Base-by-base conservation (phyloP, 352 stramenopile species). In the Phytophthora pistaciae region DNA sequence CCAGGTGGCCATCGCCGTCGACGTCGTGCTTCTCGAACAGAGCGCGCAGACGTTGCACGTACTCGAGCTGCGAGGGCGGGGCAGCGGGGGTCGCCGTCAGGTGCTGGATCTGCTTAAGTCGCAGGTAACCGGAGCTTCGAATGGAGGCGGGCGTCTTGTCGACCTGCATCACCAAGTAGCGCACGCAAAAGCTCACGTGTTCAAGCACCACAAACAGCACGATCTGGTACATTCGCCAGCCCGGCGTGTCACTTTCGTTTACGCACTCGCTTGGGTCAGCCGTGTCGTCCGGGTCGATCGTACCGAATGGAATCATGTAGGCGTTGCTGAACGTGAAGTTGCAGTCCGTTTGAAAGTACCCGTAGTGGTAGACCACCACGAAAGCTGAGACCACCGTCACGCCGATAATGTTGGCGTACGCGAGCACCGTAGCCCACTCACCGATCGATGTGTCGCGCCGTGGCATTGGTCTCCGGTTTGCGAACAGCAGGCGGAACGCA, bases 361-460 rank as follows among this genome's bases (percentile, higher is more conserved):
- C 87, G 64, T 85, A 93, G 66, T 96, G 90, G 61, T 96, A 96
- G n/a, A 89, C 82, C 1, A 94, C 85, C 8, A 95, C 88, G 27
- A 96, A 91, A 16, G 79, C 86, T 56, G 83, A 91, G 20, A 95
- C 88, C 0, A 94, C 90, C 4, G 88, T 95, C 42, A 96, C 87
- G 9, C 86, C 87, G 25, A 96, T 91, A 58, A 95, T 94, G 64
- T 95, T 96, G 25, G 90, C 90, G 61, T 96, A 96, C 23, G 82
- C 88, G 5, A 96, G 77, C 48, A 95, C 88, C 0, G 90, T 96
- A 5, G 82, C 78, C 90, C 90, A 96, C 67, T 95, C 88, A 11
- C 90, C 90, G 23, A 96, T 96, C 1, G 77, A 91, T 20, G 84
- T 91, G 53, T 95, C 90, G 21, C 90, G 87, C 10, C 90, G 85